phyloP scores from a whole-genome alignment of 208 protist species.

The Porcisia deanei region DNA sequence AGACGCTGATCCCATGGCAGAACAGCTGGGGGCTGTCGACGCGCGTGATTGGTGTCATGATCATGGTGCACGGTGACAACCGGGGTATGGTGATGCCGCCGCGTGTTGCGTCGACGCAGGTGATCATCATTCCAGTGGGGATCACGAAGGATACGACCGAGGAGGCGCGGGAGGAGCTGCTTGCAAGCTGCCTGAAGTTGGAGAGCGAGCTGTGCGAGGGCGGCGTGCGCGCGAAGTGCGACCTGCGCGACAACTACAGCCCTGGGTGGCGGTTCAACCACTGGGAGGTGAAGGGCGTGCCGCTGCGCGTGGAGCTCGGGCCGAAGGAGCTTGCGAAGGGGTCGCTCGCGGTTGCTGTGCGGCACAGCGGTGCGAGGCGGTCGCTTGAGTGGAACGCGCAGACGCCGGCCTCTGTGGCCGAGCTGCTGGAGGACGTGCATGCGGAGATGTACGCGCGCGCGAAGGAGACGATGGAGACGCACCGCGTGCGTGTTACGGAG shows the following conservation, averaged over 20 bases:
- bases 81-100: too few relatives aligned
- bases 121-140: too few relatives aligned
- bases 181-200: too few relatives aligned
- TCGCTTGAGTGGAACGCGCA: constrained; percentile 62
- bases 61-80: too few relatives aligned
- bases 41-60: too few relatives aligned
- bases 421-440: constrained; percentile 93
- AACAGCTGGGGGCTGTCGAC: too few relatives aligned
- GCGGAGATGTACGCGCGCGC: constrained; percentile 78
- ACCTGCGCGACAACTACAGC: constrained; percentile 95
- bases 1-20: too few relatives aligned
- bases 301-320: constrained; percentile 98
- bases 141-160: too few relatives aligned
- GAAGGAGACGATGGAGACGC: constrained; percentile 43
- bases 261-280: constrained; percentile 98
- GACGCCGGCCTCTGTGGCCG: constrained; percentile 16
- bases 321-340: constrained; percentile 94
- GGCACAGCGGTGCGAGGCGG: constrained; percentile 71
- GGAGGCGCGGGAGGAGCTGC: too few relatives aligned
- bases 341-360: constrained; percentile 57
- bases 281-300: constrained; percentile 98
- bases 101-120: too few relatives aligned
- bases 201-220: constrained; percentile 38
- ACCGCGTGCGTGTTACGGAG: constrained; percentile 58
- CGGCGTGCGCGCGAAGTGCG: constrained; percentile 90